phyloP scores from a whole-genome alignment of 371 early-diverging fungal species.

The Rhizopus delemar region DNA sequence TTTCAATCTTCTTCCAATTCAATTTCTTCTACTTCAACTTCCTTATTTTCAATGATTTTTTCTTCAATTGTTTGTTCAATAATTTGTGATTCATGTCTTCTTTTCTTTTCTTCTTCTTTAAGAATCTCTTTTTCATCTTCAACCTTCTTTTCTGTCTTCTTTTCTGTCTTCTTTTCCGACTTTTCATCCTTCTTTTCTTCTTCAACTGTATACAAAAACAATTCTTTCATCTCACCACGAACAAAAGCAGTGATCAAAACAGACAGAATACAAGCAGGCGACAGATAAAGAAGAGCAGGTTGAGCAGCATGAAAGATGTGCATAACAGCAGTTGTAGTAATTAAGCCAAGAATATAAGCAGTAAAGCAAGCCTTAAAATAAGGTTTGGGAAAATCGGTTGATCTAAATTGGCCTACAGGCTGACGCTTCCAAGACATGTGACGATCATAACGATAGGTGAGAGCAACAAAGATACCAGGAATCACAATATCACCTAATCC shows the following conservation, averaged over 20 bases:
- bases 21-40: slow-evolving; percentile 19
- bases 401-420: slow-evolving; percentile 55
- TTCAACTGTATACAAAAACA: slow-evolving; percentile 79
- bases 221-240: slow-evolving; percentile 82
- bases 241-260: slow-evolving; percentile 74
- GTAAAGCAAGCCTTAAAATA: slow-evolving; percentile 84
- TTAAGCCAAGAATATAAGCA: slow-evolving; percentile 84
- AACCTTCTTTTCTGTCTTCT: slow-evolving; percentile 10
- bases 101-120: slow-evolving; percentile 5
- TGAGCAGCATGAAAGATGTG: slow-evolving; percentile 96
- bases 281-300: slow-evolving; percentile 95
- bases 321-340: slow-evolving; percentile 91
- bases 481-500: slow-evolving; percentile 98
- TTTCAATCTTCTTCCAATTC: slow-evolving; percentile 20
- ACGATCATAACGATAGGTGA: slow-evolving; percentile 89
- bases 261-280: slow-evolving; percentile 93
- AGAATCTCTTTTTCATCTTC: not conserved
- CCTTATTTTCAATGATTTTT: slow-evolving; percentile 11
- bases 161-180: slow-evolving; percentile 16
- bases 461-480: slow-evolving; percentile 93
- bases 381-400: slow-evolving; percentile 75
- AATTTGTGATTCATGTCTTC: slow-evolving; percentile 5
- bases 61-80: slow-evolving; percentile 10
- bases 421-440: slow-evolving; percentile 57
- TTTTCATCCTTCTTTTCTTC: slow-evolving; percentile 57